Evolutionary conservation across 805 yeast genomes (phyloP).

Genomic region (Debaryomyces castellii): DNA sequence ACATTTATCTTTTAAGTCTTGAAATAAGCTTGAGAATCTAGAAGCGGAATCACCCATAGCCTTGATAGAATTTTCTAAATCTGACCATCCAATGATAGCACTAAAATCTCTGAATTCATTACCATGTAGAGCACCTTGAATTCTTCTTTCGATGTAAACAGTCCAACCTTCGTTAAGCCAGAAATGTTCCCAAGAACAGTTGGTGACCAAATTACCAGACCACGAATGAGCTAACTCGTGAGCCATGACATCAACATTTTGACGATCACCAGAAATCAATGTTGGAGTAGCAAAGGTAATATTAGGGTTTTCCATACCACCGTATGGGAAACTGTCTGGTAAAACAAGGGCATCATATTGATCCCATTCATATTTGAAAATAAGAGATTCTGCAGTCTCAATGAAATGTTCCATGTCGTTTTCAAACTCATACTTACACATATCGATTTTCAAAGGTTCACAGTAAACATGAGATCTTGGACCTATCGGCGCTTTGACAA

Average conservation of each 20-base stretch:
- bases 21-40: slow-evolving; percentile 64
- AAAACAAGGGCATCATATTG: slow-evolving; percentile 77
- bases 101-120: slow-evolving; percentile 75
- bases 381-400: slow-evolving; percentile 69
- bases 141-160: slow-evolving; percentile 84
- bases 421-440: slow-evolving; percentile 77
- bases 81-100: slow-evolving; percentile 88
- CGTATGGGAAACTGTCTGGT: slow-evolving; percentile 79
- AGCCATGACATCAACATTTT: slow-evolving; percentile 86
- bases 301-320: slow-evolving; percentile 95
- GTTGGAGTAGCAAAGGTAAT: slow-evolving; percentile 91
- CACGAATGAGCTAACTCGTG: slow-evolving; percentile 93
- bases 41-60: slow-evolving; percentile 56
- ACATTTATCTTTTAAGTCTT: slow-evolving; percentile 62
- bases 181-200: slow-evolving; percentile 89
- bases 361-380: slow-evolving; percentile 82
- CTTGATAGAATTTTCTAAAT: slow-evolving; percentile 62
- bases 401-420: slow-evolving; percentile 81
- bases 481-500: slow-evolving; percentile 66
- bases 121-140: slow-evolving; percentile 75
- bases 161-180: slow-evolving; percentile 98
- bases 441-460: slow-evolving; percentile 67
- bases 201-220: slow-evolving; percentile 90
- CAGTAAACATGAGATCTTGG: slow-evolving; percentile 83
- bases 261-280: slow-evolving; percentile 76